Percentiles rank a stretch among this genome's conserved stretches.
These are phyloP conservation scores for Fagus sylvatica DNA, from an alignment of 306 rosid species.

Conservation along the genomic window DNA sequence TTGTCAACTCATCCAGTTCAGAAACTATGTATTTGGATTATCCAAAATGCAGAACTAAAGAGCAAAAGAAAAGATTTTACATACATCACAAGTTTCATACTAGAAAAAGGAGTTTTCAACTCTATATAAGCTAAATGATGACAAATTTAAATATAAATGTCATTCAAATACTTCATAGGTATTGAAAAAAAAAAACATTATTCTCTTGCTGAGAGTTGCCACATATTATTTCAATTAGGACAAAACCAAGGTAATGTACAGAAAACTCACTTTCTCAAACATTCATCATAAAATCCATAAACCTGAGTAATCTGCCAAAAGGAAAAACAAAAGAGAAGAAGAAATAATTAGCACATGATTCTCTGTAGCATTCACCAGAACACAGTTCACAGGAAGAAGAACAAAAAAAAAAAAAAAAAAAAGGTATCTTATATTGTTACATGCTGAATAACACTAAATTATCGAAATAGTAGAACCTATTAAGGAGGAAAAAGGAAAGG, in stretches of 20 bases:
- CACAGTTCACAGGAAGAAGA: background rate
- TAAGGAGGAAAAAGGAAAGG: background rate
- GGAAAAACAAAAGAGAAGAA: background rate
- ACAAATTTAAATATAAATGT: slow-evolving; percentile 5
- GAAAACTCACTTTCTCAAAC: slow-evolving; percentile 84
- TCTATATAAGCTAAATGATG: background rate
- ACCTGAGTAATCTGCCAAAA: slow-evolving; percentile 86
- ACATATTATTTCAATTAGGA: slow-evolving; percentile 14
- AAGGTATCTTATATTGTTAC: slow-evolving; percentile 13
- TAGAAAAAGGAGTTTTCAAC: background rate
- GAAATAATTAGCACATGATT: slow-evolving; percentile 33
- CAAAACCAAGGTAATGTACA: slow-evolving; percentile 26
- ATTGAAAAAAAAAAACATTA: slow-evolving; percentile 3
- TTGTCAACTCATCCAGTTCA: background rate
- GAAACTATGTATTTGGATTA: background rate
- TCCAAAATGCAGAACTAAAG: background rate
- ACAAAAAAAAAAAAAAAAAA: background rate
- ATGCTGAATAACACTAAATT: background rate
- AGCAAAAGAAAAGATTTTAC: background rate
- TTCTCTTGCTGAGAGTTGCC: slow-evolving; percentile 11
- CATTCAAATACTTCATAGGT: slow-evolving; percentile 13
- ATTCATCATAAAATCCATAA: slow-evolving; percentile 95
- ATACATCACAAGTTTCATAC: background rate
- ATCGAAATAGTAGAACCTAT: background rate
- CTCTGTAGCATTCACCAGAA: slow-evolving; percentile 18